Percentiles rank a stretch among this genome's conserved stretches.
phyloP scores from a whole-genome alignment of 2,329 filamentous ascomycete genomes.

The Colletotrichum sansevieriae region DNA sequence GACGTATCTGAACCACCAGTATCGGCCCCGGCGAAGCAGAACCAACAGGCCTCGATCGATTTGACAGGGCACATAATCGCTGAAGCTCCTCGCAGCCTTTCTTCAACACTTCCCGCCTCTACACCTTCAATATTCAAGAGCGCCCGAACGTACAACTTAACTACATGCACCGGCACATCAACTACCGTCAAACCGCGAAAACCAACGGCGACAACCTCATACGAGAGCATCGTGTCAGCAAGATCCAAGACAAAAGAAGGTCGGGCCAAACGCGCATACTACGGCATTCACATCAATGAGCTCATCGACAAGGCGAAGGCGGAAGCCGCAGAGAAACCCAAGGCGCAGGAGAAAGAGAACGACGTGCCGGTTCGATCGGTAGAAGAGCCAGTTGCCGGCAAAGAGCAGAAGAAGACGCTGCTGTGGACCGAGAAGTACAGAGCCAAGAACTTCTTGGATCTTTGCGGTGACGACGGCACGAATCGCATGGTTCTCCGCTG shows the following conservation, averaged over 20 bases:
- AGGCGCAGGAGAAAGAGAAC: slow-evolving; percentile 44
- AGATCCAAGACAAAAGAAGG: slow-evolving; percentile 76
- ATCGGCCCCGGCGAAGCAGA: slow-evolving; percentile 3
- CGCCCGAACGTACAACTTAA: slow-evolving; percentile 55
- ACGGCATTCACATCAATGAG: slow-evolving; percentile 91
- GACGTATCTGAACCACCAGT: not conserved
- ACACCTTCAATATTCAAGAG: slow-evolving; percentile 39
- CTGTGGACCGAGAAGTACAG: slow-evolving; percentile 99
- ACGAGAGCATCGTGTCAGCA: slow-evolving; percentile 76
- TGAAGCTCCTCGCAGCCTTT: slow-evolving; percentile 6
- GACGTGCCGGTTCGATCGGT: slow-evolving; percentile 57
- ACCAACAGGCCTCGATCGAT: not conserved
- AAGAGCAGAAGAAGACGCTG: slow-evolving; percentile 64
- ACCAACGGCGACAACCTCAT: slow-evolving; percentile 62
- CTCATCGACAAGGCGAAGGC: slow-evolving; percentile 79
- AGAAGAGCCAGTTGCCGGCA: slow-evolving; percentile 52
- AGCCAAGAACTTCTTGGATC: slow-evolving; percentile 89
- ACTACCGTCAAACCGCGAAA: slow-evolving; percentile 69
- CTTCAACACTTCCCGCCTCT: slow-evolving; percentile 33
- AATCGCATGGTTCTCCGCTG: slow-evolving; percentile 91
- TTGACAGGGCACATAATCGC: not conserved
- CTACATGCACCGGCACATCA: slow-evolving; percentile 70
- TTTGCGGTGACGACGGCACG: slow-evolving; percentile 94
- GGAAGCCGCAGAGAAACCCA: slow-evolving; percentile 60
- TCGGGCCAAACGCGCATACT: slow-evolving; percentile 81